phyloP scores from a whole-genome alignment of 441 rosid species.

The Omphalea diandra region DNA sequence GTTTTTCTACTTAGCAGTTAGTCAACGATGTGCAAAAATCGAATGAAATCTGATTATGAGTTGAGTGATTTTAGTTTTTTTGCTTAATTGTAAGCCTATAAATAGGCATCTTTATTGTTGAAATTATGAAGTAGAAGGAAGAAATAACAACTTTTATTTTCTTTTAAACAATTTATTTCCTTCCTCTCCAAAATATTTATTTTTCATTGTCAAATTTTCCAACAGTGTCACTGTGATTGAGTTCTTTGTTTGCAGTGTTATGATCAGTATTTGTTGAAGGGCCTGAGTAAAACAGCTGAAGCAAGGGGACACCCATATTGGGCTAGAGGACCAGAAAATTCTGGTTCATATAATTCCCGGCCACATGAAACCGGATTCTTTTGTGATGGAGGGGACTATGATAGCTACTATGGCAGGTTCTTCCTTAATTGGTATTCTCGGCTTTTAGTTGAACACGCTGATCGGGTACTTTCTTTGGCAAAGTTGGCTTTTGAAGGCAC shows the following conservation, averaged over 20 bases:
- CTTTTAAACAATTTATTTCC: too few relatives aligned
- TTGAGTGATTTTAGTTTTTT: too few relatives aligned
- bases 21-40: too few relatives aligned
- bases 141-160: too few relatives aligned
- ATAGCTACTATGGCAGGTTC: conserved; percentile 86
- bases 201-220: too few relatives aligned
- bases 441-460: conserved; percentile 80
- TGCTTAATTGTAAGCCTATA: too few relatives aligned
- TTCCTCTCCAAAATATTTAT: too few relatives aligned
- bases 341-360: conserved; percentile 83
- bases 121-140: too few relatives aligned
- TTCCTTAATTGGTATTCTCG: conserved; percentile 94
- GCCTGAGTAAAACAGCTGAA: conserved; percentile 84
- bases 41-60: too few relatives aligned
- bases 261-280: conserved; percentile 76
- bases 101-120: too few relatives aligned
- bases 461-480: conserved; percentile 74
- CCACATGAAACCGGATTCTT: conserved; percentile 96
- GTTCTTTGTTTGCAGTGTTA: conserved; percentile 59
- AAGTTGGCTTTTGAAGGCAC: conserved; percentile 82
- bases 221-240: background rate
- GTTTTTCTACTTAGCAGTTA: too few relatives aligned
- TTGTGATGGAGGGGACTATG: conserved; percentile 97
- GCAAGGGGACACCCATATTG: conserved; percentile 76
- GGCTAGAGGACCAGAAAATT: conserved; percentile 93